Conservation (phyloP, 2,329 filamentous ascomycete genomes). For the Cladosporium oxysporum region DNA sequence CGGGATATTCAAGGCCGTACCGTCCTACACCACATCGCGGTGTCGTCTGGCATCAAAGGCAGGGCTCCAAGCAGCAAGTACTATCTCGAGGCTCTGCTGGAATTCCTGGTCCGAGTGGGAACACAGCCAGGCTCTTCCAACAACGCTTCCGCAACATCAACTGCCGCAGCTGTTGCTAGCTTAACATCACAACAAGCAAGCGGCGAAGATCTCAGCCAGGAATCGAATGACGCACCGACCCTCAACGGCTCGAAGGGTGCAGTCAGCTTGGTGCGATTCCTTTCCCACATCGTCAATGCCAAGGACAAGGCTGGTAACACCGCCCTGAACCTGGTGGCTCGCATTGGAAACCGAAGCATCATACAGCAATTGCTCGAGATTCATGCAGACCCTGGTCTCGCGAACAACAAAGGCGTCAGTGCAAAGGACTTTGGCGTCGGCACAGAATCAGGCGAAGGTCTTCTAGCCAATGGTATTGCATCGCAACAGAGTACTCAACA, state of each 20-base stretch:
- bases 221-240: slow-evolving; percentile 24
- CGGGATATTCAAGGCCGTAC: slow-evolving; percentile 87
- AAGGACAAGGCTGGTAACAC: slow-evolving; percentile 94
- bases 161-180: slow-evolving; percentile 27
- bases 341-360: slow-evolving; percentile 90
- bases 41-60: slow-evolving; percentile 93
- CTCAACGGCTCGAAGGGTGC: slow-evolving; percentile 50
- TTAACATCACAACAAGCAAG: slow-evolving; percentile 29
- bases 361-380: slow-evolving; percentile 97
- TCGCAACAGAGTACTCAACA: slow-evolving; percentile 30
- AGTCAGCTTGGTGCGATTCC: slow-evolving; percentile 88
- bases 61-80: slow-evolving; percentile 89
- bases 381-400: slow-evolving; percentile 86
- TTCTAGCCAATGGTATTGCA: slow-evolving; percentile 27
- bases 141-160: slow-evolving; percentile 50
- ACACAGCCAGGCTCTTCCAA: slow-evolving; percentile 30
- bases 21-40: slow-evolving; percentile 92
- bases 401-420: slow-evolving; percentile 84
- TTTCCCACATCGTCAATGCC: slow-evolving; percentile 95
- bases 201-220: slow-evolving; percentile 33
- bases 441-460: slow-evolving; percentile 56
- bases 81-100: slow-evolving; percentile 89
- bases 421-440: slow-evolving; percentile 95
- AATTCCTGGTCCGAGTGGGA: slow-evolving; percentile 86
- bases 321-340: slow-evolving; percentile 86